These are phyloP conservation scores for Backusella tuberculispora DNA, from an alignment of 192 early-diverging fungal species.

Conservation along the genomic window DNA sequence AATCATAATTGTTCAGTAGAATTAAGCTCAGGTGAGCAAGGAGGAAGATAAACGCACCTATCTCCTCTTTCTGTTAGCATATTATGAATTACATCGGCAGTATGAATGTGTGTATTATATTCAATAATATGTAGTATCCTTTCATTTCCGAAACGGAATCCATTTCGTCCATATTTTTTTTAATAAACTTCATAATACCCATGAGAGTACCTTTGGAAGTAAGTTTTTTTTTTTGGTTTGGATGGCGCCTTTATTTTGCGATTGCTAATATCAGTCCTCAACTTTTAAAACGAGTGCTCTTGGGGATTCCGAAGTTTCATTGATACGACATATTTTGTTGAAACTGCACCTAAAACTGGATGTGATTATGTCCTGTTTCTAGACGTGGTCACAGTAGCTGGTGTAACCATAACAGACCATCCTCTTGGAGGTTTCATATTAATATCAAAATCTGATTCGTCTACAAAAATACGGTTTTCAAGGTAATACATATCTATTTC, in stretches of 20 bases:
- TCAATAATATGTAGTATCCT: too few relatives aligned
- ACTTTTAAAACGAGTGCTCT: neutral
- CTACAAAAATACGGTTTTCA: constrained; percentile 22
- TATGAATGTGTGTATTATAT: too few relatives aligned
- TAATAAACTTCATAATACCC: neutral
- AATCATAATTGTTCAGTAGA: too few relatives aligned
- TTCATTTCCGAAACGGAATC: too few relatives aligned
- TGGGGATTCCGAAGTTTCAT: neutral
- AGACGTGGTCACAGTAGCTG: constrained; percentile 8
- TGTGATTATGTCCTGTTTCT: neutral
- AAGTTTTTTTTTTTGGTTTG: constrained; percentile 14
- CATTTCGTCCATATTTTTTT: constrained; percentile 15
- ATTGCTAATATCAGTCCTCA: neutral
- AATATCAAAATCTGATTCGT: constrained; percentile 20
- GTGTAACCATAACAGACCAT: constrained; percentile 1
- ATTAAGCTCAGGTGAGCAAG: too few relatives aligned
- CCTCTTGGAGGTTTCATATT: neutral
- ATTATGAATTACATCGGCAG: too few relatives aligned
- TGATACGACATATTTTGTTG: constrained; percentile 7
- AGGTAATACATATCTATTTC: constrained; percentile 14
- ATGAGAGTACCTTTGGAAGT: neutral
- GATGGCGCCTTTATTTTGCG: constrained; percentile 7
- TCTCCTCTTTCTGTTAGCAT: too few relatives aligned
- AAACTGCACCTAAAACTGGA: constrained; percentile 15
- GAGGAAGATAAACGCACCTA: too few relatives aligned